These are phyloP conservation scores for Coemansia sp. DNA, from an alignment of 192 early-diverging fungal genomes.

Conservation along the genomic window DNA sequence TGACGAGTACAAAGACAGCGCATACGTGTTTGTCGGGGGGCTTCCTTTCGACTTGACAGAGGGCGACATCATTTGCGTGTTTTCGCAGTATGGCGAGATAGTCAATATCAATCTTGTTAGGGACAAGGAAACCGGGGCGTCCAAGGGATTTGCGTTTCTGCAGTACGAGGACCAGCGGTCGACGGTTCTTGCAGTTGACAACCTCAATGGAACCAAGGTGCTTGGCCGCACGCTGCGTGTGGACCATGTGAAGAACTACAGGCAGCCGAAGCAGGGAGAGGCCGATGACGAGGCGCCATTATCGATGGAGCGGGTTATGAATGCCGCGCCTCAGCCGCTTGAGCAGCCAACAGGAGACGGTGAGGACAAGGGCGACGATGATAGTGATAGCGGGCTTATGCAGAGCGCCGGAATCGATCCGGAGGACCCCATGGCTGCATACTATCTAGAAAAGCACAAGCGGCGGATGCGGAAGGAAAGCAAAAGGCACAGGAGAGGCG, in stretches of 20 bases:
- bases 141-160: slow-evolving; percentile 84
- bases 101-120: slow-evolving; percentile 88
- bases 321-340: slow-evolving; percentile 56
- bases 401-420: slow-evolving; percentile 61
- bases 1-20: slow-evolving; percentile 83
- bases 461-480: slow-evolving; percentile 53
- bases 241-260: slow-evolving; percentile 71
- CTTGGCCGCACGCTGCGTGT: slow-evolving; percentile 67
- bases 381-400: slow-evolving; percentile 39
- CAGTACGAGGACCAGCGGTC: slow-evolving; percentile 92
- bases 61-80: slow-evolving; percentile 89
- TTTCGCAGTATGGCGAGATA: slow-evolving; percentile 92
- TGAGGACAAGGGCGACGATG: slow-evolving; percentile 13
- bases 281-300: slow-evolving; percentile 30
- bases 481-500: slow-evolving; percentile 17
- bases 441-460: slow-evolving; percentile 64
- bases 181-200: slow-evolving; percentile 93
- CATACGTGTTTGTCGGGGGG: slow-evolving; percentile 88
- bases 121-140: slow-evolving; percentile 84
- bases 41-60: slow-evolving; percentile 84
- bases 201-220: slow-evolving; percentile 78
- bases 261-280: slow-evolving; percentile 62
- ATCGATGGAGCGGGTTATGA: slow-evolving; percentile 46
- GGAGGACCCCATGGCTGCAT: slow-evolving; percentile 74
- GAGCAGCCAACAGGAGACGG: slow-evolving; percentile 4